A percentile compares a stretch with the other conserved stretches of the same genome.
Conservation (phyloP, 2,329 filamentous ascomycete genomes). For the Aureobasidium sp. region DNA sequence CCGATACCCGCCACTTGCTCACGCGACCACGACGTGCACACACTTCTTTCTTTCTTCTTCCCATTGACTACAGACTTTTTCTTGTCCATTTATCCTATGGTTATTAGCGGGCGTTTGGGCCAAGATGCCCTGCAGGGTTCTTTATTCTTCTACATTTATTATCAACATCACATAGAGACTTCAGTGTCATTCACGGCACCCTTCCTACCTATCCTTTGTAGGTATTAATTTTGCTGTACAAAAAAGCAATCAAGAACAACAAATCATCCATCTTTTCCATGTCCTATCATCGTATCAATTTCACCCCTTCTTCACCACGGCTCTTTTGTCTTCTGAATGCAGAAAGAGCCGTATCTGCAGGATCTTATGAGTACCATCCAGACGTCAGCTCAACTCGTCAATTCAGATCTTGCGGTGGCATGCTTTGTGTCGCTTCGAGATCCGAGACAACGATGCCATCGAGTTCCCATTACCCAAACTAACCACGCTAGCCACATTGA, state of each 20-base stretch:
- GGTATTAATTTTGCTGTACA: not conserved
- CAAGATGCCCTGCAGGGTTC: not conserved
- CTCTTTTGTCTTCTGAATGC: too few species aligned
- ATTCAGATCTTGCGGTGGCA: not conserved
- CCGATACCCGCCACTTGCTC: not conserved
- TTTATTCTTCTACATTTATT: not conserved
- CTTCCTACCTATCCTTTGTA: not conserved
- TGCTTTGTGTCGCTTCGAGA: not conserved
- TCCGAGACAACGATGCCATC: not conserved
- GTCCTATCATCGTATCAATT: not conserved
- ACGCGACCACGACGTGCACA: constrained; percentile 1
- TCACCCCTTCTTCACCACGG: too few species aligned
- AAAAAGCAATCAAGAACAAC: not conserved
- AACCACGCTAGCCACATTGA: not conserved
- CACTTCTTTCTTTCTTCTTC: not conserved
- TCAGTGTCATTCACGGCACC: too few species aligned
- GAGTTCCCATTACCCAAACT: not conserved
- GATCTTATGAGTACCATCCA: too few species aligned
- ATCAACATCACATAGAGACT: not conserved
- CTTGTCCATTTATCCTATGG: not conserved
- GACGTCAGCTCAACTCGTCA: too few species aligned
- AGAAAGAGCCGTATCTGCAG: too few species aligned
- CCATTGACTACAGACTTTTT: not conserved
- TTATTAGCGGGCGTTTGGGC: constrained; percentile 9
- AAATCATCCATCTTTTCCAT: not conserved